A percentile compares a stretch with the other conserved stretches of the same genome.
phyloP scores from a whole-genome alignment of 2,329 filamentous ascomycete species.

The Xylaria arbuscula region DNA sequence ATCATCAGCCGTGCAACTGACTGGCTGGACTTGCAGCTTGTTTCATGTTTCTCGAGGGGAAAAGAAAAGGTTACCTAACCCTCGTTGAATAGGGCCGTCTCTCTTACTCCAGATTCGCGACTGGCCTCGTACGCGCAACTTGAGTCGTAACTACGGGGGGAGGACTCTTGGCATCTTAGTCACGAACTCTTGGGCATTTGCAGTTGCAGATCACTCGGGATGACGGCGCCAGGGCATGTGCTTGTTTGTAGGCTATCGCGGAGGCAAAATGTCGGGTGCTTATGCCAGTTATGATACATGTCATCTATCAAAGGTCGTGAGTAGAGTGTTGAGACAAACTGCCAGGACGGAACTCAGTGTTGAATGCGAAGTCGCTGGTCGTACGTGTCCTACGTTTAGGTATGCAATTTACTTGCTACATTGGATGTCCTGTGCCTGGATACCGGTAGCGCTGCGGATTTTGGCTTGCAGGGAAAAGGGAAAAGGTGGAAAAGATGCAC shows the following conservation, averaged over 20 bases:
- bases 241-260: slow-evolving; percentile 14
- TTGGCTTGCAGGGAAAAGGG: slow-evolving; percentile 1
- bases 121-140: not conserved
- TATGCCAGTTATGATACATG: slow-evolving; percentile 16
- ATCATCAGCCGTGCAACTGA: slow-evolving; percentile 10
- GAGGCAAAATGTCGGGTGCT: slow-evolving; percentile 13
- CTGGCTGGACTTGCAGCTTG: slow-evolving; percentile 10
- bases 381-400: not conserved
- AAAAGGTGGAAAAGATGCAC: slow-evolving; percentile 1
- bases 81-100: slow-evolving; percentile 21
- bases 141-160: slow-evolving; percentile 16
- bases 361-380: not conserved
- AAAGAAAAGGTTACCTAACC: slow-evolving; percentile 16
- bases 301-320: not conserved
- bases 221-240: slow-evolving; percentile 16
- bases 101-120: not conserved
- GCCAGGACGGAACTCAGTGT: not conserved
- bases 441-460: not conserved
- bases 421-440: slow-evolving; percentile 8
- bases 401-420: slow-evolving; percentile 6
- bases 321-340: not conserved
- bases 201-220: slow-evolving; percentile 31
- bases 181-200: slow-evolving; percentile 31
- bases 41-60: slow-evolving; percentile 2
- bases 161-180: slow-evolving; percentile 26